phyloP scores from a whole-genome alignment of 139 green algal species.

The Gonium pectorale region DNA sequence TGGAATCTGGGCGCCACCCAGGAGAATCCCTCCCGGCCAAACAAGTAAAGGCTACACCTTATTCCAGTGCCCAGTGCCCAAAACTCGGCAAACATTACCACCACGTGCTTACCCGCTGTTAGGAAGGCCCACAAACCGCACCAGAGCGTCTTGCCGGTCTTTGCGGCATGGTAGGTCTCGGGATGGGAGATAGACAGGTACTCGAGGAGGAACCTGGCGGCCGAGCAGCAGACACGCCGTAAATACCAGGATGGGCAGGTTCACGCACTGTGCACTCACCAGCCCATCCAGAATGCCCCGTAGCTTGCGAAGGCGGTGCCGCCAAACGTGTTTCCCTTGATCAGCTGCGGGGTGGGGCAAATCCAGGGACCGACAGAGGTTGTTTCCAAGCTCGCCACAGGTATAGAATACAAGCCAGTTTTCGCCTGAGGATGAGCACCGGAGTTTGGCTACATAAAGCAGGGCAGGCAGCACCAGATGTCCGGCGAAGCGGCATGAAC shows the following conservation, averaged over 20 bases:
- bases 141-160: constrained; percentile 59
- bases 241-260: neutral
- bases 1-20: no score
- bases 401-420: no score
- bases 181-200: neutral
- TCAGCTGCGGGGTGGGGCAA: constrained; percentile 66
- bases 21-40: no score
- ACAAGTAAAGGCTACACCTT: no score
- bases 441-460: no score
- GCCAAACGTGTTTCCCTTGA: constrained; percentile 80
- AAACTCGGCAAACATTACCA: neutral
- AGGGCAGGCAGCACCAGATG: no score
- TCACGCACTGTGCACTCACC: neutral
- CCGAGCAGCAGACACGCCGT: neutral
- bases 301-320: constrained; percentile 77
- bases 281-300: constrained; percentile 76
- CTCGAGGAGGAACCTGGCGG: constrained; percentile 50
- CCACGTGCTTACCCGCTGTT: constrained; percentile 51
- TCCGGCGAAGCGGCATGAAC: no score
- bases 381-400: no score
- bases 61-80: neutral
- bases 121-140: constrained; percentile 73
- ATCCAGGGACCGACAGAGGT: no score
- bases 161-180: neutral
- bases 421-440: no score